These are phyloP conservation scores for Amorphotheca resinae DNA, from an alignment of 495 filamentous ascomycete species.

Conservation along the genomic window DNA sequence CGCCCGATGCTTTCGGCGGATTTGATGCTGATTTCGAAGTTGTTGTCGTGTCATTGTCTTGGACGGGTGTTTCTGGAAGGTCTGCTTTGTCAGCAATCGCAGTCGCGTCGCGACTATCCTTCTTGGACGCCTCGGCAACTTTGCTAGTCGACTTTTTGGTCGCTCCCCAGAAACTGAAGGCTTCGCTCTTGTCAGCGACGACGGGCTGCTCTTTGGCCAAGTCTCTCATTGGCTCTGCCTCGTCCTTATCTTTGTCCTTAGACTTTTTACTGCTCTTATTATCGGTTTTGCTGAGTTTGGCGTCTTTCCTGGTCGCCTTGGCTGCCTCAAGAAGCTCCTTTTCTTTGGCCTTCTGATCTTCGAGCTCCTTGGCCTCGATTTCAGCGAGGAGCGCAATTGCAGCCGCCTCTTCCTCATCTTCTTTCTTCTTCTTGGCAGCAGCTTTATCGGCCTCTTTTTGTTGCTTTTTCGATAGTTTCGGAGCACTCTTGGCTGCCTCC, in stretches of 20 bases:
- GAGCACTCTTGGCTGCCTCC: constrained; percentile 17
- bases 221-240: constrained; percentile 12
- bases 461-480: constrained; percentile 30
- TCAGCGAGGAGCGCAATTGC: constrained; percentile 1
- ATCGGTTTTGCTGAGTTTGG: constrained; percentile 1
- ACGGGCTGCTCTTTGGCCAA: constrained; percentile 1
- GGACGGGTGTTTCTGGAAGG: constrained; percentile 16
- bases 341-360: constrained; percentile 16
- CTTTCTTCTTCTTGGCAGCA: constrained; percentile 15
- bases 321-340: constrained; percentile 6
- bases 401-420: constrained; percentile 15
- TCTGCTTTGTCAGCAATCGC: constrained; percentile 22
- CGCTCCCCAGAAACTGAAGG: constrained; percentile 31
- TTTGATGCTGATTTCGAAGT: constrained; percentile 10
- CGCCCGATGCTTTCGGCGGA: constrained; percentile 15
- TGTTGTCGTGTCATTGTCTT: constrained; percentile 17
- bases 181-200: constrained; percentile 5
- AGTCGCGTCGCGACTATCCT: constrained; percentile 16
- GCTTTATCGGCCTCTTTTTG: constrained; percentile 16
- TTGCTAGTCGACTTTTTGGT: constrained; percentile 21
- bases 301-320: constrained; percentile 9
- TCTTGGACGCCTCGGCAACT: constrained; percentile 14
- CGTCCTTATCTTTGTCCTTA: constrained; percentile 13
- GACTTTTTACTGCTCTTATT: constrained; percentile 9
- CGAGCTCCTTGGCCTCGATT: constrained; percentile 4